A percentile compares a stretch with the other conserved stretches of the same genome.
These are phyloP conservation scores for Sechiopsis laciniata DNA, from an alignment of 306 rosid genomes.

Conservation along the genomic window DNA sequence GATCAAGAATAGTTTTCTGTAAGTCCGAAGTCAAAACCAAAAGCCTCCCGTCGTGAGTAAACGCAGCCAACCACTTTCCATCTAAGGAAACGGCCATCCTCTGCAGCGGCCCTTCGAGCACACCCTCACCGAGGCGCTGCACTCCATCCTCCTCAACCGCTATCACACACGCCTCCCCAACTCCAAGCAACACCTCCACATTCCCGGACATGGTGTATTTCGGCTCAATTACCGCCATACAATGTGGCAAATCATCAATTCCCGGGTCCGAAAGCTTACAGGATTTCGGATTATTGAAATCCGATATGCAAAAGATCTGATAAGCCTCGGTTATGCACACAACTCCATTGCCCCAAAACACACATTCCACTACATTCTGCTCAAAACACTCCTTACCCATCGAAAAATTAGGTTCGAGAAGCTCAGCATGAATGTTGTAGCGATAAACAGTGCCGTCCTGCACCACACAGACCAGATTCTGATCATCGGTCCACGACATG, in stretches of 20 bases:
- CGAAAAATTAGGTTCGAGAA: constrained; percentile 62
- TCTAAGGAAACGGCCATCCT: constrained; percentile 84
- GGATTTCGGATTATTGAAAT: constrained; percentile 56
- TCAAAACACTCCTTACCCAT: constrained; percentile 80
- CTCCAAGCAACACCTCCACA: constrained; percentile 79
- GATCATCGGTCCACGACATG: constrained; percentile 86
- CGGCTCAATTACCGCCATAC: constrained; percentile 93
- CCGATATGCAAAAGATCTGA: constrained; percentile 58
- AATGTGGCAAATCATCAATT: constrained; percentile 63
- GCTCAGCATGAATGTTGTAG: constrained; percentile 58
- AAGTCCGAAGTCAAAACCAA: constrained; percentile 72
- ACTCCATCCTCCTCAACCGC: constrained; percentile 87
- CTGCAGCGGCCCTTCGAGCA: constrained; percentile 75
- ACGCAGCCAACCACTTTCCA: constrained; percentile 91
- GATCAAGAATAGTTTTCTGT: constrained; percentile 62
- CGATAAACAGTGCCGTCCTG: constrained; percentile 90
- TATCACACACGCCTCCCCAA: constrained; percentile 55
- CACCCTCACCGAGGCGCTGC: constrained; percentile 59
- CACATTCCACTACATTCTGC: constrained; percentile 75
- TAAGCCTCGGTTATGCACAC: constrained; percentile 72
- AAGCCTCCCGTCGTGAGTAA: constrained; percentile 80
- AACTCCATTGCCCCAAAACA: constrained; percentile 79
- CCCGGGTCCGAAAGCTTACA: constrained; percentile 68
- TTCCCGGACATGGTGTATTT: constrained; percentile 80
- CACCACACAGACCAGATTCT: constrained; percentile 64